These are phyloP conservation scores for Phaeosphaeria sp. DNA, from an alignment of 2,329 filamentous ascomycete genomes.

Conservation along the genomic window DNA sequence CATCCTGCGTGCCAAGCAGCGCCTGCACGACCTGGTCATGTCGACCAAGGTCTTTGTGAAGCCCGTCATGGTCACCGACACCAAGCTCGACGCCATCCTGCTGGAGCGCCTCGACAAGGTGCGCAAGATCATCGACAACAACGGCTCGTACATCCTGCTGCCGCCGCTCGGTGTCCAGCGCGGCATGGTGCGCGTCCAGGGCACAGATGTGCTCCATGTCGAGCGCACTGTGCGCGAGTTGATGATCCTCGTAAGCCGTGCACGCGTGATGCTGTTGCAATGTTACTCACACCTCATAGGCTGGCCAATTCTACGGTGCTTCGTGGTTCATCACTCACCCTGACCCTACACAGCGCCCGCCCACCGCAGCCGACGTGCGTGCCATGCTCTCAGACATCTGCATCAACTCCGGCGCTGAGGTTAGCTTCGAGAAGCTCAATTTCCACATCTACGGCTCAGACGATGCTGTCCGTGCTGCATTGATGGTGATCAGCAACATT, in stretches of 20 bases:
- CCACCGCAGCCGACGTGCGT: conserved; percentile 73
- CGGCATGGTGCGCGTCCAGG: conserved; percentile 86
- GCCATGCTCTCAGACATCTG: conserved; percentile 96
- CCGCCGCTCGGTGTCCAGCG: conserved; percentile 86
- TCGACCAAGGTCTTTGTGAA: conserved; percentile 81
- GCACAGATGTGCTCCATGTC: conserved; percentile 89
- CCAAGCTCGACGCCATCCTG: conserved; percentile 94
- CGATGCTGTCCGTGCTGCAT: conserved; percentile 93
- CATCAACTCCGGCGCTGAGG: conserved; percentile 92
- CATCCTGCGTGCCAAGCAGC: conserved; percentile 88
- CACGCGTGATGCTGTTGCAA: background rate
- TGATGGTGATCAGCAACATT: conserved; percentile 91
- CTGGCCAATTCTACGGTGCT: conserved; percentile 96
- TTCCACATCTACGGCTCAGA: conserved; percentile 96
- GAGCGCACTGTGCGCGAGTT: conserved; percentile 95
- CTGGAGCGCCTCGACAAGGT: conserved; percentile 93
- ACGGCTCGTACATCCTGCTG: conserved; percentile 93
- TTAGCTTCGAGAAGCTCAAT: conserved; percentile 91
- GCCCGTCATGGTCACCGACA: conserved; percentile 85
- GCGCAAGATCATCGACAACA: conserved; percentile 95
- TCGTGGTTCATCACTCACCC: conserved; percentile 92
- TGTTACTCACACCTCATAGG: conserved; percentile 58
- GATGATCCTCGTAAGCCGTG: conserved; percentile 79
- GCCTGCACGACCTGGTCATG: conserved; percentile 83
- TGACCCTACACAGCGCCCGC: conserved; percentile 69